These are phyloP conservation scores for Verticillium albo-atrum DNA, from an alignment of 2,329 filamentous ascomycete species.

Conservation along the genomic window DNA sequence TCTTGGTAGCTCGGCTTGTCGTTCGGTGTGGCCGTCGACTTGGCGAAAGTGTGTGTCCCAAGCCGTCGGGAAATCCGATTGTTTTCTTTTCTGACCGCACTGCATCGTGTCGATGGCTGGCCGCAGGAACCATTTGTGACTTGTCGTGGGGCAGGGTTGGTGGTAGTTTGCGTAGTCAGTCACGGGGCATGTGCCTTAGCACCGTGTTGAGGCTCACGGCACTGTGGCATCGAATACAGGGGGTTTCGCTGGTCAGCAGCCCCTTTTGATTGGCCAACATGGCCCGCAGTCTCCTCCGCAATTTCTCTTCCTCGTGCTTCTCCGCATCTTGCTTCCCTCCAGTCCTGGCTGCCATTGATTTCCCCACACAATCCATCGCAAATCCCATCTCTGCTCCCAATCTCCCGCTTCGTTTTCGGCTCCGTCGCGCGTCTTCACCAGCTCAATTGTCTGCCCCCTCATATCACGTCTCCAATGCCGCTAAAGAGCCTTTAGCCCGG, in stretches of 20 bases:
- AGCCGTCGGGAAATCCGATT: no score
- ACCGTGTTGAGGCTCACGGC: conserved; percentile 5
- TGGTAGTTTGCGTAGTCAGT: no score
- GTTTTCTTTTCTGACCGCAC: no score
- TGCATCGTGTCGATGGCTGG: no score
- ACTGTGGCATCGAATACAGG: not conserved
- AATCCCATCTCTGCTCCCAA: not conserved
- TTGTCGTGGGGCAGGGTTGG: no score
- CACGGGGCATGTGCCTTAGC: conserved; percentile 15
- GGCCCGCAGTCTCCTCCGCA: not conserved
- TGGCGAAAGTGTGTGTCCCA: no score
- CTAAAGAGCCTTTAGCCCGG: no score
- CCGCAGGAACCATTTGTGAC: no score
- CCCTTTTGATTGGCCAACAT: not conserved
- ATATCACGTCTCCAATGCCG: not conserved
- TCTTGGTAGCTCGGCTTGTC: no score
- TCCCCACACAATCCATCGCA: conserved; percentile 9
- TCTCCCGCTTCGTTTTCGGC: not conserved
- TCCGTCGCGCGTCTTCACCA: not conserved
- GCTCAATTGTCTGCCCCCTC: not conserved
- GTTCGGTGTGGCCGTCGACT: no score
- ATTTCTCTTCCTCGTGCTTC: conserved; percentile 1
- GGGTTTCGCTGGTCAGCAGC: not conserved
- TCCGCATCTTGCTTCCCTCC: conserved; percentile 4
- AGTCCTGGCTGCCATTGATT: not conserved